Evolutionary conservation across 371 early-diverging fungal species (phyloP).

Genomic region (Paramicrosporidium saccamoebae): DNA sequence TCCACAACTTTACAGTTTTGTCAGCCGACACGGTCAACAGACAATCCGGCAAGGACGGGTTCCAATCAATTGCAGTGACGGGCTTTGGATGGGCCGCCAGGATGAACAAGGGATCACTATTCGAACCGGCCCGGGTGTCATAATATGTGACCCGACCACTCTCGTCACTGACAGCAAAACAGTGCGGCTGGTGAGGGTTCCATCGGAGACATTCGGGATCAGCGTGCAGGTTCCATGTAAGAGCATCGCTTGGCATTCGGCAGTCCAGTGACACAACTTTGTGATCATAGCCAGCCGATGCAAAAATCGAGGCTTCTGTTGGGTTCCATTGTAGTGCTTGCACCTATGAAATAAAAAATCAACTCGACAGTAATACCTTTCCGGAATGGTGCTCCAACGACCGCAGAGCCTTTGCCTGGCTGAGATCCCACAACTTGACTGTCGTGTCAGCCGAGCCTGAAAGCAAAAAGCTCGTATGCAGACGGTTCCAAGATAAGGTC

Average conservation of each 20-base stretch:
- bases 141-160: conserved; percentile 53
- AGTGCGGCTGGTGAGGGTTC: conserved; percentile 39
- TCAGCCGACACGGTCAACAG: conserved; percentile 76
- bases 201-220: conserved; percentile 70
- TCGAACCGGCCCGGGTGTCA: conserved; percentile 23
- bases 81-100: conserved; percentile 72
- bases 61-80: conserved; percentile 49
- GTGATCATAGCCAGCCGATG: conserved; percentile 63
- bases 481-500: conserved; percentile 63
- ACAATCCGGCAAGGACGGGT: conserved; percentile 25
- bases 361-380: conserved; percentile 14
- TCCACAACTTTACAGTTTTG: conserved; percentile 69
- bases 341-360: conserved; percentile 6
- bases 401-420: conserved; percentile 19
- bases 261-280: conserved; percentile 52
- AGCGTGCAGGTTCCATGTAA: conserved; percentile 11
- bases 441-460: conserved; percentile 76
- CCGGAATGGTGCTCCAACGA: conserved; percentile 49
- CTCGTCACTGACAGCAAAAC: conserved; percentile 47
- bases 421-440: conserved; percentile 84
- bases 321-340: conserved; percentile 70
- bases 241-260: conserved; percentile 21
- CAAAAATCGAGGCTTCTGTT: conserved; percentile 38
- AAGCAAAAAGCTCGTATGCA: conserved; percentile 47
- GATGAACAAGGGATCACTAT: conserved; percentile 24